Evolutionary conservation across 805 yeast genomes (phyloP).

Genomic region (Phaffomyces opuntiae): DNA sequence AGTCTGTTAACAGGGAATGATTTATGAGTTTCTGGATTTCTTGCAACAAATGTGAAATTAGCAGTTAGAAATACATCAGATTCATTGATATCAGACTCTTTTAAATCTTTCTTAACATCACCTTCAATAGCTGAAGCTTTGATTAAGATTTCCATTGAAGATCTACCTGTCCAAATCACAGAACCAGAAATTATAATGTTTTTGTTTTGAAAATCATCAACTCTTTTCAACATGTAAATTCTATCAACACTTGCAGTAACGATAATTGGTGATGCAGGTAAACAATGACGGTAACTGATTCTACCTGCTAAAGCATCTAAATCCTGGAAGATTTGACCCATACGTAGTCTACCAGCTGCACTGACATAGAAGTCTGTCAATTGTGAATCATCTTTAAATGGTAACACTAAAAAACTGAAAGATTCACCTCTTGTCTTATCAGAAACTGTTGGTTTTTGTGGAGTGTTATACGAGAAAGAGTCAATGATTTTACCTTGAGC

Average conservation of each 20-base stretch:
- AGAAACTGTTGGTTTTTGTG: constrained; percentile 59
- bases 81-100: constrained; percentile 50
- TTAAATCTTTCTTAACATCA: constrained; percentile 40
- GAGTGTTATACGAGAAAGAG: constrained; percentile 63
- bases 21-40: constrained; percentile 88
- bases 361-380: constrained; percentile 82
- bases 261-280: constrained; percentile 93
- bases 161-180: constrained; percentile 90
- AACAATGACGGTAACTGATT: constrained; percentile 85
- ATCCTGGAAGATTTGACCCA: constrained; percentile 92
- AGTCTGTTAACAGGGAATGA: constrained; percentile 81
- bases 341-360: constrained; percentile 85
- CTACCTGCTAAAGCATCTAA: constrained; percentile 91
- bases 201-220: constrained; percentile 68
- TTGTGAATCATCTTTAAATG: constrained; percentile 79
- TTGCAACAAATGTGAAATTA: constrained; percentile 90
- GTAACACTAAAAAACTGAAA: constrained; percentile 59
- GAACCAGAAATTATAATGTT: constrained; percentile 84
- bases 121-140: constrained; percentile 70
- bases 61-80: constrained; percentile 79
- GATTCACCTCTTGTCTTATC: constrained; percentile 78
- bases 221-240: constrained; percentile 76
- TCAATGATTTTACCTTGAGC: constrained; percentile 70
- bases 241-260: constrained; percentile 95
- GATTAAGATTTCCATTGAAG: constrained; percentile 92